phyloP scores from a whole-genome alignment of 129 eudicot genomes.

The Helianthus annuus region HanXRQr2.0-SUNRISE NC_035433.2:10107601-10108100 shows the following conservation, averaged over 20 bases:
- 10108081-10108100: constrained; percentile 66
- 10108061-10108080: constrained; percentile 60
- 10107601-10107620: no score
- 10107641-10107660: no score
- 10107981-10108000: neutral
- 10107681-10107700: no score
- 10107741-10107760: constrained; percentile 10
- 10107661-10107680: no score
- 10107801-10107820: neutral
- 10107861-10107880: neutral
- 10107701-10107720: no score
- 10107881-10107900: neutral
- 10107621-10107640: no score
- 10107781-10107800: neutral
- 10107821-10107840: constrained; percentile 1
- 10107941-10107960: neutral
- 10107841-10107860: neutral
- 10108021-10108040: constrained; percentile 6
- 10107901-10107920: neutral
- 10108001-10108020: neutral
- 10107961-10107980: neutral
- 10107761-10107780: neutral
- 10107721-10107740: neutral
- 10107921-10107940: neutral
- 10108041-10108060: constrained; percentile 22